These are phyloP conservation scores for Phytophthora uliginosa DNA, from an alignment of 352 stramenopile species.

Conservation along the genomic window DNA sequence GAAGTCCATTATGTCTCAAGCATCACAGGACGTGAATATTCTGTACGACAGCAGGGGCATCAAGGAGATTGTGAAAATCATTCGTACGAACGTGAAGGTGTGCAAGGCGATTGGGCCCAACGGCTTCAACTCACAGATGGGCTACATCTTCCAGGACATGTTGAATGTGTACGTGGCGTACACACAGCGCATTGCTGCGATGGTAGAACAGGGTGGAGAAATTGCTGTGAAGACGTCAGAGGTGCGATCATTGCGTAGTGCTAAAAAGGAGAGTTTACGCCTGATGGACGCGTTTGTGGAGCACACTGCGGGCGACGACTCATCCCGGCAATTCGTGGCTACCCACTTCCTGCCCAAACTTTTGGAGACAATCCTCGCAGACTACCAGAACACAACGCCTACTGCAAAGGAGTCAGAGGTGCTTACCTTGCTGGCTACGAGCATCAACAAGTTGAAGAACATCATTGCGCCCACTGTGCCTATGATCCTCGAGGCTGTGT, in stretches of 20 bases:
- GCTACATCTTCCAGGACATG: conserved; percentile 99
- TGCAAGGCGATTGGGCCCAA: conserved; percentile 96
- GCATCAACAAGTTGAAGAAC: conserved; percentile 98
- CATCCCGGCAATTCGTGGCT: conserved; percentile 86
- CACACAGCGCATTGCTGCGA: conserved; percentile 96
- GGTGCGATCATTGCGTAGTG: conserved; percentile 94
- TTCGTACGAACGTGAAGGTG: conserved; percentile 98
- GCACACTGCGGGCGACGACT: conserved; percentile 74
- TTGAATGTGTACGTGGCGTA: conserved; percentile 99
- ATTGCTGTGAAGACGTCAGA: conserved; percentile 96
- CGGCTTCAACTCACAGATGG: conserved; percentile 98
- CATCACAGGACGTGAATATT: conserved; percentile 78
- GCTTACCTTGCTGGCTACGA: conserved; percentile 96
- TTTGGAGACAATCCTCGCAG: conserved; percentile 96
- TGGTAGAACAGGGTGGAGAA: conserved; percentile 93
- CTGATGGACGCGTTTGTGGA: conserved; percentile 98
- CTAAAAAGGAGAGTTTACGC: conserved; percentile 98
- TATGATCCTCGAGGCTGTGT: conserved; percentile 97
- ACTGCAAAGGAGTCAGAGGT: conserved; percentile 93
- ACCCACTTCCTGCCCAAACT: conserved; percentile 97
- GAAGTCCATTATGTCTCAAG: conserved; percentile 89
- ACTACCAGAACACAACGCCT: conserved; percentile 94
- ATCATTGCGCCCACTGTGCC: conserved; percentile 90
- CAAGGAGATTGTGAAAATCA: conserved; percentile 98
- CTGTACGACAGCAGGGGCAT: conserved; percentile 84